A percentile compares a stretch with the other conserved stretches of the same genome.
phyloP scores from a whole-genome alignment of 768 basidiomycete species.

The Suillus plorans region DNA sequence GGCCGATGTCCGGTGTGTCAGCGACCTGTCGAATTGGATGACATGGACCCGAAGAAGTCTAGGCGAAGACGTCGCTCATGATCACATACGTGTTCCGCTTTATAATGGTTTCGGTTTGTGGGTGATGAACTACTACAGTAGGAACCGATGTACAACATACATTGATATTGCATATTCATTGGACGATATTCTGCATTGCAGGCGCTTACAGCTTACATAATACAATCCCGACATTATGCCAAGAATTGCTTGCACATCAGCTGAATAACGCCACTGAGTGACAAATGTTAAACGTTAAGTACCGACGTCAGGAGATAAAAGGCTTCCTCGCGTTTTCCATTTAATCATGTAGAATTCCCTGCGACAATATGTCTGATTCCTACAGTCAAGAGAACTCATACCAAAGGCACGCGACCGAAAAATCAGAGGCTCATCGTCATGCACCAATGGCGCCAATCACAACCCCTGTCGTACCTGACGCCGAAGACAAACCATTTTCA shows the following conservation, averaged over 20 bases:
- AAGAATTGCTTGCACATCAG: background rate
- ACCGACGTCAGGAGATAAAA: background rate
- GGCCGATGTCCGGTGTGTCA: slow-evolving; percentile 90
- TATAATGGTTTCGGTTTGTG: background rate
- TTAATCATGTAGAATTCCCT: background rate
- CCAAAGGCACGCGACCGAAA: background rate
- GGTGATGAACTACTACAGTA: background rate
- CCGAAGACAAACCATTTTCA: slow-evolving; percentile 23
- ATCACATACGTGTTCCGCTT: slow-evolving; percentile 2
- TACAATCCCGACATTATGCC: background rate
- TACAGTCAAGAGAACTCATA: background rate
- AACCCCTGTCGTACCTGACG: slow-evolving; percentile 9
- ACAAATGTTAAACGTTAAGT: background rate
- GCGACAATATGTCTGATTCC: background rate
- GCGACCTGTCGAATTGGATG: slow-evolving; percentile 57
- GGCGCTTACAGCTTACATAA: background rate
- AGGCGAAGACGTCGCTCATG: slow-evolving; percentile 23
- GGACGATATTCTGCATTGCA: slow-evolving; percentile 4
- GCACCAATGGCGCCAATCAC: background rate
- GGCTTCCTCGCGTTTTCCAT: background rate
- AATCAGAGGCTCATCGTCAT: background rate
- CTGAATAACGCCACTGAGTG: background rate
- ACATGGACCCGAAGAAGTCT: slow-evolving; percentile 35
- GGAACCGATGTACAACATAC: slow-evolving; percentile 9
- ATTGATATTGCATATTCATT: slow-evolving; percentile 17